phyloP scores from a whole-genome alignment of 768 basidiomycete species.

The Psilocybe cubensis region DNA sequence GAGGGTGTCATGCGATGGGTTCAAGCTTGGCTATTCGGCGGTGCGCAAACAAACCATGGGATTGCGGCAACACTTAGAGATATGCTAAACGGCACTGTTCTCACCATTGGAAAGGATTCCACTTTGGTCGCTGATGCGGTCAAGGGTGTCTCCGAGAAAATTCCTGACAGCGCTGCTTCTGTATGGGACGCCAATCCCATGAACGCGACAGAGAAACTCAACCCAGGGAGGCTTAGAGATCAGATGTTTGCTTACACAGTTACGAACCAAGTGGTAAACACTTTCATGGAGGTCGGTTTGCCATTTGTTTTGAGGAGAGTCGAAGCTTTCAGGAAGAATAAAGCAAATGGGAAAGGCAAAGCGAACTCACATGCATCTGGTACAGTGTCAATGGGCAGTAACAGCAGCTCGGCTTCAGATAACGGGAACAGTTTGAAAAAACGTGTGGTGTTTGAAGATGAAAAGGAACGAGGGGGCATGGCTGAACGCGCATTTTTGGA shows the following conservation, averaged over 20 bases:
- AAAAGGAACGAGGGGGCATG: conserved; percentile 54
- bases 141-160: conserved; percentile 14
- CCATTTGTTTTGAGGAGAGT: conserved; percentile 76
- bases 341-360: conserved; percentile 18
- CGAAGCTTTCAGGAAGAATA: conserved; percentile 50
- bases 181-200: conserved; percentile 58
- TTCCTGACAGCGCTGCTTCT: conserved; percentile 7
- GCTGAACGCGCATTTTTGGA: conserved; percentile 84
- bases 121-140: not conserved
- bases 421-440: conserved; percentile 50
- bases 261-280: conserved; percentile 84
- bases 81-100: conserved; percentile 34
- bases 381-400: conserved; percentile 2
- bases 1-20: conserved; percentile 74
- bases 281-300: conserved; percentile 78
- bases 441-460: conserved; percentile 74
- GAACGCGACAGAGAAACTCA: conserved; percentile 60
- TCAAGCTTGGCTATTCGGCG: conserved; percentile 45
- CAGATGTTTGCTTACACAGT: conserved; percentile 95
- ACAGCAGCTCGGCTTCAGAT: conserved; percentile 13
- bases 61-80: conserved; percentile 24
- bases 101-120: conserved; percentile 7
- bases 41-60: conserved; percentile 20
- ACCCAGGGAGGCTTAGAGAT: conserved; percentile 73
- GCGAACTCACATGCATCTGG: not conserved